These are phyloP conservation scores for Eimeria sp. DNA, from an alignment of 169 alveolate species.

Conservation along the genomic window DNA sequence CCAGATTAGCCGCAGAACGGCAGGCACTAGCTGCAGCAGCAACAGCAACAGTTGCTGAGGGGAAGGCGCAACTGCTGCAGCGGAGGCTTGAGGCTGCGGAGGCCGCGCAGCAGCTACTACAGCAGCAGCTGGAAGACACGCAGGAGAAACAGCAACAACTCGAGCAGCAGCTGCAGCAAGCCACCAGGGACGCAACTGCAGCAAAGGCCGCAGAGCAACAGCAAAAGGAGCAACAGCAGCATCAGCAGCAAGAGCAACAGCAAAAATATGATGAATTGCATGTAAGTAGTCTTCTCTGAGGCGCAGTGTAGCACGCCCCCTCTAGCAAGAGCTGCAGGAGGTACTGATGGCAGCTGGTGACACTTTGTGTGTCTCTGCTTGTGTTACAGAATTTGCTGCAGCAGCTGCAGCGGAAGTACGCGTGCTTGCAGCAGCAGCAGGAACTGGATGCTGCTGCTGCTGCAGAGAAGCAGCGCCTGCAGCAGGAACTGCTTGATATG, in stretches of 20 bases:
- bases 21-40: slow-evolving; percentile 79
- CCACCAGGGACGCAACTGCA: slow-evolving; percentile 9
- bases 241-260: slow-evolving; percentile 57
- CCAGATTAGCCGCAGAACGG: slow-evolving; percentile 67
- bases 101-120: slow-evolving; percentile 63
- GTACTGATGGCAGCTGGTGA: neutral
- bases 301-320: neutral
- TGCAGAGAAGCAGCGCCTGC: slow-evolving; percentile 61
- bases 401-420: slow-evolving; percentile 71
- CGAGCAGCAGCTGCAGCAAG: slow-evolving; percentile 64
- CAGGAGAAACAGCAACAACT: slow-evolving; percentile 73
- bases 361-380: neutral
- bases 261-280: slow-evolving; percentile 50
- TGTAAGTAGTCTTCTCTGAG: neutral
- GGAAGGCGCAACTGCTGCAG: slow-evolving; percentile 49
- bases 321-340: neutral
- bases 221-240: slow-evolving; percentile 41
- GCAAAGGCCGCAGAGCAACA: slow-evolving; percentile 16
- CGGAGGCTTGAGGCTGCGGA: slow-evolving; percentile 75
- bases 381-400: slow-evolving; percentile 47
- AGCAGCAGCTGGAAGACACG: slow-evolving; percentile 48
- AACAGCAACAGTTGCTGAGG: slow-evolving; percentile 61
- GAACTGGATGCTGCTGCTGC: slow-evolving; percentile 16
- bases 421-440: slow-evolving; percentile 53
- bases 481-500: slow-evolving; percentile 59